Evolutionary conservation across 1,139 yeast genomes (phyloP).

Genomic region (Sugiyamaella sp.): DNA sequence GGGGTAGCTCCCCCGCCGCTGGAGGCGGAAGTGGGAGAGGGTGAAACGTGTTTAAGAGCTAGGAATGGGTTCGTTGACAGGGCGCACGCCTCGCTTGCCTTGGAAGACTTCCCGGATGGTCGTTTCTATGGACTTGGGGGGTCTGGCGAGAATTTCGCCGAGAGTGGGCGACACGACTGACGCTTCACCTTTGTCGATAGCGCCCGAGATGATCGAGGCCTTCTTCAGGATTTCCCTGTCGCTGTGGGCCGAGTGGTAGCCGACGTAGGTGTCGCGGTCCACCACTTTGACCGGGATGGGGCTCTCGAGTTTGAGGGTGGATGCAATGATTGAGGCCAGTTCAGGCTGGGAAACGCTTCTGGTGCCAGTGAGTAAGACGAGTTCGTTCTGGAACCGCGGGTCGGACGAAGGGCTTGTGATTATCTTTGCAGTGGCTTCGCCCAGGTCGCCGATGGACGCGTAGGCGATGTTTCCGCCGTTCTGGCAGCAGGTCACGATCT

Average conservation of each 20-base stretch:
- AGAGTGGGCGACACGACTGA: background rate
- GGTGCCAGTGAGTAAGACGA: constrained; percentile 4
- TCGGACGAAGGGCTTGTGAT: constrained; percentile 3
- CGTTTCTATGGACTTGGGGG: constrained; percentile 12
- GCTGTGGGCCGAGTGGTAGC: constrained; percentile 8
- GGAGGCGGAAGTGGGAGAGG: background rate
- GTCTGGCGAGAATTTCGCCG: constrained; percentile 11
- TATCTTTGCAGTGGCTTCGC: constrained; percentile 19
- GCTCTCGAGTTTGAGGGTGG: background rate
- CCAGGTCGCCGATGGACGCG: constrained; percentile 19
- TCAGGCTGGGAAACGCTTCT: constrained; percentile 1
- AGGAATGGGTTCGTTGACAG: constrained; percentile 1
- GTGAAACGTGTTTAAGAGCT: background rate
- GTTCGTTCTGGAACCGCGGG: background rate
- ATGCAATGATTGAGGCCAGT: constrained; percentile 7
- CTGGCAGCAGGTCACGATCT: constrained; percentile 7
- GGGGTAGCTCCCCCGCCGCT: background rate
- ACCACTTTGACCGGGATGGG: constrained; percentile 13
- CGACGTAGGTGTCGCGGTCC: background rate
- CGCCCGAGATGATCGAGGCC: constrained; percentile 11
- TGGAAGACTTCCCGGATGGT: constrained; percentile 1
- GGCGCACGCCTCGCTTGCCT: constrained; percentile 3
- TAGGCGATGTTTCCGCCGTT: constrained; percentile 14
- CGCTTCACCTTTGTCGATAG: constrained; percentile 18
- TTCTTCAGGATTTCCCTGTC: constrained; percentile 9